These are phyloP conservation scores for Stachybotrys chlorohalonatus DNA, from an alignment of 2,329 filamentous ascomycete species.

Conservation along the genomic window DNA sequence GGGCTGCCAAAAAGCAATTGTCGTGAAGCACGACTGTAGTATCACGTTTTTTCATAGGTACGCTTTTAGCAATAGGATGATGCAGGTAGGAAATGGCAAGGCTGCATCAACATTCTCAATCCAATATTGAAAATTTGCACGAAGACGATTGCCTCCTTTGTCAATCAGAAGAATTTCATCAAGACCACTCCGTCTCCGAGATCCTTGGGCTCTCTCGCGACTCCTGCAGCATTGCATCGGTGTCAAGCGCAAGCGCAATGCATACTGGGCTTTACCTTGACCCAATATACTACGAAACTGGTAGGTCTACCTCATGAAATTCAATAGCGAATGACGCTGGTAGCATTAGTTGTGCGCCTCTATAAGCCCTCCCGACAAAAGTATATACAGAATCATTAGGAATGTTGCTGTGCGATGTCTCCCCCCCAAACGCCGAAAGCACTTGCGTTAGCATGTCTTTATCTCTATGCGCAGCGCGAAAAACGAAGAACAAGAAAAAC, in stretches of 20 bases:
- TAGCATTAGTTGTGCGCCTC: conserved; percentile 18
- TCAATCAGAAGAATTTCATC: neutral
- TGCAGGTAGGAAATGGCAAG: no score
- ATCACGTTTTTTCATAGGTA: no score
- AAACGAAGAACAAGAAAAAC: neutral
- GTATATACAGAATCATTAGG: conserved; percentile 20
- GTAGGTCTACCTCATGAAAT: neutral
- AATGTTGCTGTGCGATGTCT: conserved; percentile 8
- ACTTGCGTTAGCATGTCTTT: conserved; percentile 9
- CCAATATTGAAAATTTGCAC: no score
- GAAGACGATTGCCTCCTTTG: neutral
- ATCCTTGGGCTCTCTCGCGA: no score
- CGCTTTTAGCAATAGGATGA: no score
- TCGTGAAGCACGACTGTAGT: no score
- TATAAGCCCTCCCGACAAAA: conserved; percentile 14
- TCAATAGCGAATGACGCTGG: conserved; percentile 17
- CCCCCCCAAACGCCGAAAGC: conserved; percentile 18
- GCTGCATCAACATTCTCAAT: no score
- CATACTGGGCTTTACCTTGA: no score
- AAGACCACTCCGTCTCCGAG: neutral
- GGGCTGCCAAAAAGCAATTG: no score
- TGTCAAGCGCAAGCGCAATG: no score
- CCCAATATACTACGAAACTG: no score
- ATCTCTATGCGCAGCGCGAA: neutral
- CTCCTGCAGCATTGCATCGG: no score